Conservation (phyloP, 345 rosid species). For the Boechera stricta region DNA sequence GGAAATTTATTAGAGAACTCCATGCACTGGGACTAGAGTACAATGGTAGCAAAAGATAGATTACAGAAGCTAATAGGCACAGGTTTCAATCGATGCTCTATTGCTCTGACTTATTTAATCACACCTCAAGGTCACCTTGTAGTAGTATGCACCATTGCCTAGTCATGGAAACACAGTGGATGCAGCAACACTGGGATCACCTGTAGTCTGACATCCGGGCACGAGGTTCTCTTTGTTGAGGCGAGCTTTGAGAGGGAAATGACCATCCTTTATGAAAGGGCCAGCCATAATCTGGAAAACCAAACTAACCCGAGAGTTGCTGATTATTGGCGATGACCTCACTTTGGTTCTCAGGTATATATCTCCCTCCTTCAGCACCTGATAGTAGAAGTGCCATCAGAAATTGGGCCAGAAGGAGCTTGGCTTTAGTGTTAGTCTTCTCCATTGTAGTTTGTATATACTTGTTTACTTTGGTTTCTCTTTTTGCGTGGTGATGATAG, state of each 20-base stretch:
- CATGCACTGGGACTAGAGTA: constrained; percentile 18
- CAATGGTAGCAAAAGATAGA: constrained; percentile 16
- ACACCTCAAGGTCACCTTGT: background rate
- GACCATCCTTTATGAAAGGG: background rate
- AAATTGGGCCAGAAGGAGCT: constrained; percentile 5
- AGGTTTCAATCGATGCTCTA: constrained; percentile 5
- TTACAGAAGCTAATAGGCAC: constrained; percentile 10
- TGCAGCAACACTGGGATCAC: constrained; percentile 6
- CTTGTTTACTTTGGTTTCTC: constrained; percentile 9
- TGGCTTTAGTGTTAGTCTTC: constrained; percentile 16
- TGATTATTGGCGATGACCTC: background rate
- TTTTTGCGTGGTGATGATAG: constrained; percentile 5
- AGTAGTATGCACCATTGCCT: background rate
- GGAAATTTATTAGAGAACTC: background rate
- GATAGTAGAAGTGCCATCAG: constrained; percentile 28
- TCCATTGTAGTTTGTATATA: constrained; percentile 11
- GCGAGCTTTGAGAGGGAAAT: background rate
- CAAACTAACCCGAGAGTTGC: constrained; percentile 3
- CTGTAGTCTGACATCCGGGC: constrained; percentile 9
- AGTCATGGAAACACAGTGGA: constrained; percentile 20
- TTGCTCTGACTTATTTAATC: constrained; percentile 18
- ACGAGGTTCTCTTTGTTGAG: background rate
- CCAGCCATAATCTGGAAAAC: background rate
- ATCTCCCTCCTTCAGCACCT: constrained; percentile 26
- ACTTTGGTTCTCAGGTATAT: constrained; percentile 4